Evolutionary conservation across 2,329 filamentous ascomycete species (phyloP).

Genomic region (Fusarium acutatum): DNA sequence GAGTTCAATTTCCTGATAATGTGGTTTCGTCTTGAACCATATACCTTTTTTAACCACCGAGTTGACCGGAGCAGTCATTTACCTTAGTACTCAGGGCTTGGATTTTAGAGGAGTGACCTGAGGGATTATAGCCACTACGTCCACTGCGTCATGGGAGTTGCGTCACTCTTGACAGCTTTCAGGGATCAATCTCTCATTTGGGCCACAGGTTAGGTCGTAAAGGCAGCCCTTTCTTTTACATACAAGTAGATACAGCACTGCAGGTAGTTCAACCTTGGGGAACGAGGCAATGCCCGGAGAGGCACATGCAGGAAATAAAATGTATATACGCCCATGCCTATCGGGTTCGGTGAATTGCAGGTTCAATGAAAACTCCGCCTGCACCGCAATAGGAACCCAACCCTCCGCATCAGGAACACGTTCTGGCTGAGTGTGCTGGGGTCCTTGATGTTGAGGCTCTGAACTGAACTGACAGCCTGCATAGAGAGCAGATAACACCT

Average conservation of each 20-base stretch:
- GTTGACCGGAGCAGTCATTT: neutral
- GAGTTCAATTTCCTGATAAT: neutral
- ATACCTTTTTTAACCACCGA: neutral
- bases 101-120: neutral
- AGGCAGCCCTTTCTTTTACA: neutral
- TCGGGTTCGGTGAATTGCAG: neutral
- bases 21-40: neutral
- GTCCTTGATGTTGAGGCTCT: neutral
- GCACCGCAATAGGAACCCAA: neutral
- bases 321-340: neutral
- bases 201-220: neutral
- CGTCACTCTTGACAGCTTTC: slow-evolving; percentile 24
- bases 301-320: neutral
- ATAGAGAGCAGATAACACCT: neutral
- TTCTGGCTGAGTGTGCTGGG: neutral
- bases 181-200: slow-evolving; percentile 25
- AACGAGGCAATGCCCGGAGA: neutral
- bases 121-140: slow-evolving; percentile 2
- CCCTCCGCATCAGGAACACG: neutral
- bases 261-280: neutral
- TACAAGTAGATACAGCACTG: neutral
- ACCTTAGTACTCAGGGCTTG: neutral
- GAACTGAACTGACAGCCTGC: neutral
- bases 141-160: slow-evolving; percentile 28
- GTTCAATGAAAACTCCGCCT: neutral